Base-by-base conservation (phyloP, 108 stramenopile species). In the Skeletonema tropicum region DNA sequence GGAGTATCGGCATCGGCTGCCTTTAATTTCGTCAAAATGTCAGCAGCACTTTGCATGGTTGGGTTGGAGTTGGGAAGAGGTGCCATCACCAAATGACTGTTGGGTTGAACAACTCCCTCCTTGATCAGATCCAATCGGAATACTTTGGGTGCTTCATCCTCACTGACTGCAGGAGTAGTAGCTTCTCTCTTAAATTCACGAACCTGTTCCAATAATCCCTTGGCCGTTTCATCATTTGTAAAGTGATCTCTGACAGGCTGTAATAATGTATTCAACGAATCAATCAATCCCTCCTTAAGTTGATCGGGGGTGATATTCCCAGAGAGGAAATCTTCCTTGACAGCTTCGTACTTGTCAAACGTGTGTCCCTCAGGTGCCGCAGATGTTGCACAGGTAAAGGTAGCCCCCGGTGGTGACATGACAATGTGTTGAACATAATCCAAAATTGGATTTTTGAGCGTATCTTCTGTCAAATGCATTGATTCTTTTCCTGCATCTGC, bases 241-340 rank as follows among this genome's bases (percentile, higher is more conserved):
- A 99, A 99, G 82, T 99, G 99, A 60, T 85, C 80, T 41, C 99
- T 90, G 11, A 99, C 99, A 1, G 99, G 99, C 78, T 98, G 91
- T 49, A 99, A 69, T 46, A 99, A 82, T 46, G 71, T 42, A 80
- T 99, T 98, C 55, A 99, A 73, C 3, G 85, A 93, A 49, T 74
- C 86, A 39, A 97, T 96, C 69, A 98, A 83, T 30, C 90, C 94
- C 15, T 68, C 68, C 71, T 95, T 95, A 36, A 95, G 66, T 38
- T 91, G 75, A 15, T 87, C 89, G 26, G 91, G 92, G 10, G 92
- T 77, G 25, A 95, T 89, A 6, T 80, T 73, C 10, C 94, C 98
- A 4, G 30, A 52, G 13, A 97, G 32, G 86, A 97, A 99, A 59
- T 89, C 92, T 30, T 64, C 84, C 73, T 89, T 83, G 60, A 99